A percentile compares a stretch with the other conserved stretches of the same genome.
phyloP scores from a whole-genome alignment of 305 asterid species.

The Fraxinus xanthoxyloides region DNA sequence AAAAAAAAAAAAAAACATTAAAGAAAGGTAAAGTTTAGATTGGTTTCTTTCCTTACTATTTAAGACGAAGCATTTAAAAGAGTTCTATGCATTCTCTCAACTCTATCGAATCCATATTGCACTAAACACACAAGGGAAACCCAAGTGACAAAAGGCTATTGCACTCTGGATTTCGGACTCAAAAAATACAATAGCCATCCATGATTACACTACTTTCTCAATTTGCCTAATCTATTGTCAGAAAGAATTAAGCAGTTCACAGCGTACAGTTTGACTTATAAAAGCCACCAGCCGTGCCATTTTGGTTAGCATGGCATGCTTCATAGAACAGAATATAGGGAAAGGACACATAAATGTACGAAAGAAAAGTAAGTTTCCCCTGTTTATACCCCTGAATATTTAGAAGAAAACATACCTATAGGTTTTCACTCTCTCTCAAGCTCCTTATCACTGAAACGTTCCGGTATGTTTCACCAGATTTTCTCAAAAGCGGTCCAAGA shows the following conservation, averaged over 20 bases:
- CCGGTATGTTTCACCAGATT: constrained; percentile 82
- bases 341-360: background rate
- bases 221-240: background rate
- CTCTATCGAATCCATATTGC: background rate
- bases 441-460: constrained; percentile 81
- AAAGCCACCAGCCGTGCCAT: background rate
- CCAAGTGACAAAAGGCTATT: background rate
- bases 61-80: background rate
- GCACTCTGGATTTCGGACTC: background rate
- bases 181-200: background rate
- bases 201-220: background rate
- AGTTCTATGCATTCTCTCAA: background rate
- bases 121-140: background rate
- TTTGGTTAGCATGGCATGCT: background rate
- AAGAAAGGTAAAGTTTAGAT: background rate
- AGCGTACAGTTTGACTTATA: background rate
- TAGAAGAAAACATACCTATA: constrained; percentile 53
- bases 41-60: background rate
- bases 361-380: background rate
- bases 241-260: background rate
- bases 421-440: constrained; percentile 87
- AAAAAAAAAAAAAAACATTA: background rate
- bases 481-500: constrained; percentile 86
- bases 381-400: background rate
- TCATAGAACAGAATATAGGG: background rate